These are phyloP conservation scores for Claviceps sorghi DNA, from an alignment of 2,329 filamentous ascomycete genomes.

Conservation along the genomic window DNA sequence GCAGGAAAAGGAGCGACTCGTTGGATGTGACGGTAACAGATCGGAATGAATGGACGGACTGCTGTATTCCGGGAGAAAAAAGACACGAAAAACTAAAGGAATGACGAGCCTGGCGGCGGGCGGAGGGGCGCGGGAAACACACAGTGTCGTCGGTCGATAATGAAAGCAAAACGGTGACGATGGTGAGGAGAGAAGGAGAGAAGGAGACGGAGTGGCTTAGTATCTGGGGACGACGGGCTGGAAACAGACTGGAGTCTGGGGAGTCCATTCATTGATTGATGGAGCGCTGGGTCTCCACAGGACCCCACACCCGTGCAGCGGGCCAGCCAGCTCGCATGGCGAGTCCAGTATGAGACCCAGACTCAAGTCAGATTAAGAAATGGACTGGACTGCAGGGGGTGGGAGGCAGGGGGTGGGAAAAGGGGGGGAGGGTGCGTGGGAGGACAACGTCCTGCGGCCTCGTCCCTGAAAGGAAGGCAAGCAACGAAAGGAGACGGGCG, in stretches of 20 bases:
- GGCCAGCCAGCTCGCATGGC: neutral
- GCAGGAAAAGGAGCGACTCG: constrained; percentile 2
- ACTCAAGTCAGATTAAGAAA: neutral
- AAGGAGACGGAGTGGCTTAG: constrained; percentile 10
- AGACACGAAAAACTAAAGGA: constrained; percentile 28
- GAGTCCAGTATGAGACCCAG: neutral
- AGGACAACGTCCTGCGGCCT: neutral
- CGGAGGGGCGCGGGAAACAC: constrained; percentile 30
- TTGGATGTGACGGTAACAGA: neutral
- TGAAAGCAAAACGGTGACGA: constrained; percentile 18
- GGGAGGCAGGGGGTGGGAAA: neutral
- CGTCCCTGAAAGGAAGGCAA: neutral
- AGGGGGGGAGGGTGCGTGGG: constrained; percentile 1
- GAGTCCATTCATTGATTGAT: neutral
- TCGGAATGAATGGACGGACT: constrained; percentile 22
- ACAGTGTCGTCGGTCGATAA: constrained; percentile 21
- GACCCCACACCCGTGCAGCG: neutral
- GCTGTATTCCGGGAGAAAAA: constrained; percentile 13
- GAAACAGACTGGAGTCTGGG: constrained; percentile 4
- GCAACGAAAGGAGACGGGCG: neutral
- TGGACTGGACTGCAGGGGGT: too few species aligned
- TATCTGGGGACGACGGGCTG: constrained; percentile 10
- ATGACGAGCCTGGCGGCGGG: constrained; percentile 44
- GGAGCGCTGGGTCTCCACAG: neutral
- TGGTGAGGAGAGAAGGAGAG: constrained; percentile 13